Percentiles rank a stretch among this genome's conserved stretches.
phyloP scores from a whole-genome alignment of 306 rosid species.

The Dalbergia cultrata region DNA sequence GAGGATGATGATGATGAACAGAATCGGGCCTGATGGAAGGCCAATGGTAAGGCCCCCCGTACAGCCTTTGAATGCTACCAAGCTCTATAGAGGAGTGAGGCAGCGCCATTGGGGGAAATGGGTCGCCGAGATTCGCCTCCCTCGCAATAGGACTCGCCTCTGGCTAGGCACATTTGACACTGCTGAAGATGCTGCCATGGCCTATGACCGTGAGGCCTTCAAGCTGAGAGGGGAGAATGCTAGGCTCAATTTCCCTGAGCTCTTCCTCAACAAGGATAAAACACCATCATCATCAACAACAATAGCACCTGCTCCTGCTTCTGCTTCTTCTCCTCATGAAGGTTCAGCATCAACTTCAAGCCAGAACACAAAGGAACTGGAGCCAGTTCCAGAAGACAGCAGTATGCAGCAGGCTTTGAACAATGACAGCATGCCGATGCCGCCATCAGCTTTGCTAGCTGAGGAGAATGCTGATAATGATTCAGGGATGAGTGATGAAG shows the following conservation, averaged over 20 bases:
- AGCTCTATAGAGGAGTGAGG: slow-evolving; percentile 91
- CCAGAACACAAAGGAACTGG: slow-evolving; percentile 42
- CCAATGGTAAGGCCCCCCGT: slow-evolving; percentile 56
- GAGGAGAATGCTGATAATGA: slow-evolving; percentile 52
- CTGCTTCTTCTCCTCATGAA: slow-evolving; percentile 41
- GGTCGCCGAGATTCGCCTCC: slow-evolving; percentile 96
- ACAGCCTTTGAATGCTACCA: slow-evolving; percentile 66
- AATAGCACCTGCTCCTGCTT: slow-evolving; percentile 39
- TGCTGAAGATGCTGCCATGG: slow-evolving; percentile 94
- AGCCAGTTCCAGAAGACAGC: slow-evolving; percentile 32
- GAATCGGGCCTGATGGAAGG: slow-evolving; percentile 59
- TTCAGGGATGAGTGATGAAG: neutral
- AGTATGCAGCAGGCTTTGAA: slow-evolving; percentile 28
- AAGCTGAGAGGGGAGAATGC: slow-evolving; percentile 91
- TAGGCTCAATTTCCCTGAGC: slow-evolving; percentile 85
- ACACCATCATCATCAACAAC: slow-evolving; percentile 44
- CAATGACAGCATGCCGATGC: slow-evolving; percentile 42
- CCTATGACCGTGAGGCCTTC: slow-evolving; percentile 90
- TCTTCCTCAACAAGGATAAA: slow-evolving; percentile 68
- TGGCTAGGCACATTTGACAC: slow-evolving; percentile 96
- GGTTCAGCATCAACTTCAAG: slow-evolving; percentile 44
- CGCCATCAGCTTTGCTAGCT: slow-evolving; percentile 25
- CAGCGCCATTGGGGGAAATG: slow-evolving; percentile 99
- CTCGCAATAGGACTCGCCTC: slow-evolving; percentile 82
- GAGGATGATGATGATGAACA: slow-evolving; percentile 71